A percentile compares a stretch with the other conserved stretches of the same genome.
These are phyloP conservation scores for Fusarium sublunatum DNA, from an alignment of 2,329 filamentous ascomycete genomes.

Conservation along the genomic window DNA sequence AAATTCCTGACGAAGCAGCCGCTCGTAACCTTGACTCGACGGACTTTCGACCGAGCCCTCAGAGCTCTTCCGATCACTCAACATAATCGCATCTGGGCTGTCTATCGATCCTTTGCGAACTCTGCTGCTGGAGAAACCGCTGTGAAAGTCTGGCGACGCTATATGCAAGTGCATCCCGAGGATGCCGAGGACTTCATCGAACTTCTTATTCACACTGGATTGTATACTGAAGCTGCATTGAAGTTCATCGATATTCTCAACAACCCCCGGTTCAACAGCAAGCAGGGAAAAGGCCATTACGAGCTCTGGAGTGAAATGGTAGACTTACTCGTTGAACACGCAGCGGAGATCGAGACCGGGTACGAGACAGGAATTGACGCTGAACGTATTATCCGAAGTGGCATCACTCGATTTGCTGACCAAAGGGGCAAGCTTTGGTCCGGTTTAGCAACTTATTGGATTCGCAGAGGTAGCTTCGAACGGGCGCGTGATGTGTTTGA, in stretches of 20 bases:
- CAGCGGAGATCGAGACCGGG: constrained; percentile 83
- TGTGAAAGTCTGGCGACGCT: constrained; percentile 92
- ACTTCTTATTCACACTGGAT: constrained; percentile 80
- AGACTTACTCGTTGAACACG: constrained; percentile 90
- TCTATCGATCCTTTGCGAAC: constrained; percentile 91
- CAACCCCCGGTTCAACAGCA: constrained; percentile 89
- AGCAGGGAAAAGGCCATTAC: constrained; percentile 93
- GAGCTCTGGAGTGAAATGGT: constrained; percentile 99
- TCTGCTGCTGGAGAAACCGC: constrained; percentile 91
- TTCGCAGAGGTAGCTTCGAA: constrained; percentile 91
- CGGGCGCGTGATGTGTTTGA: constrained; percentile 93
- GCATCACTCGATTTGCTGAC: constrained; percentile 89
- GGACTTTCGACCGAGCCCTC: constrained; percentile 91
- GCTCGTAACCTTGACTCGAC: constrained; percentile 85
- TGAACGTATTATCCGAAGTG: constrained; percentile 91
- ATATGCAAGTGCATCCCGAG: constrained; percentile 97
- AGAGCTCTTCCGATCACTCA: constrained; percentile 93
- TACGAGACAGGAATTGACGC: constrained; percentile 88
- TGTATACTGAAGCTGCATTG: constrained; percentile 91
- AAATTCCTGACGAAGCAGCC: constrained; percentile 90
- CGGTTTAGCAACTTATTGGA: constrained; percentile 96
- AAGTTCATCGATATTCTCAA: constrained; percentile 93
- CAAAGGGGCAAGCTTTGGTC: constrained; percentile 96
- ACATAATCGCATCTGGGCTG: constrained; percentile 93
- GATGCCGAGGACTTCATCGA: constrained; percentile 96